phyloP scores from a whole-genome alignment of 306 rosid species.

The Notholithocarpus densiflorus region DNA sequence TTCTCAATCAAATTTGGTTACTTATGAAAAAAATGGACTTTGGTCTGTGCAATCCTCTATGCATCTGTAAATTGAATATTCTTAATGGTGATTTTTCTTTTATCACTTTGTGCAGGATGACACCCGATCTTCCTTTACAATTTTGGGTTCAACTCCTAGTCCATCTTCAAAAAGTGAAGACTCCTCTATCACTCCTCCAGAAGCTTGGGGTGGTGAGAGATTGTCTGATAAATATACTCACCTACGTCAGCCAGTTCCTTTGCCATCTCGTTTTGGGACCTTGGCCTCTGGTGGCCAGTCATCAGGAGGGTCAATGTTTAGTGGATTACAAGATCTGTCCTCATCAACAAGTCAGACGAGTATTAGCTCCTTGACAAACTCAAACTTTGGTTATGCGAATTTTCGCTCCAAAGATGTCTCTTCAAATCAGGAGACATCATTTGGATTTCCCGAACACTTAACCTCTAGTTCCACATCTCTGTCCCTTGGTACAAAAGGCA shows the following conservation, averaged over 20 bases:
- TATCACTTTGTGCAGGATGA: conserved; percentile 57
- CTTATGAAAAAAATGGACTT: neutral
- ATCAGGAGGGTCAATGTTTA: conserved; percentile 59
- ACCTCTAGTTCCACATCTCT: conserved; percentile 45
- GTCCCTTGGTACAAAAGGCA: conserved; percentile 58
- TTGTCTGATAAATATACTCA: conserved; percentile 67
- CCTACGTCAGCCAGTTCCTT: conserved; percentile 48
- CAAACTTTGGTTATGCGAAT: conserved; percentile 51
- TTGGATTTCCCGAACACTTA: conserved; percentile 54
- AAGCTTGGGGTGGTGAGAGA: conserved; percentile 99
- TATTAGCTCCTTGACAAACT: conserved; percentile 44
- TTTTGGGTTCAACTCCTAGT: conserved; percentile 64
- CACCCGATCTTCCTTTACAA: conserved; percentile 55
- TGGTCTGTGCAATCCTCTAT: neutral
- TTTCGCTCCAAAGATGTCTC: conserved; percentile 62
- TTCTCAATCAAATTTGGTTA: too few relatives aligned
- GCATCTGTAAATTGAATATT: neutral
- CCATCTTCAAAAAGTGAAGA: conserved; percentile 74
- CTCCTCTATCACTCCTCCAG: conserved; percentile 95
- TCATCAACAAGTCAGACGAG: conserved; percentile 39
- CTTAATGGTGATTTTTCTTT: neutral
- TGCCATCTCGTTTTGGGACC: conserved; percentile 73
- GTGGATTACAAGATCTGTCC: conserved; percentile 75
- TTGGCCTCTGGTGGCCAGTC: conserved; percentile 59
- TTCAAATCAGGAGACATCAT: conserved; percentile 61